phyloP scores from a whole-genome alignment of 441 rosid species.

The Viola pubescens region DNA sequence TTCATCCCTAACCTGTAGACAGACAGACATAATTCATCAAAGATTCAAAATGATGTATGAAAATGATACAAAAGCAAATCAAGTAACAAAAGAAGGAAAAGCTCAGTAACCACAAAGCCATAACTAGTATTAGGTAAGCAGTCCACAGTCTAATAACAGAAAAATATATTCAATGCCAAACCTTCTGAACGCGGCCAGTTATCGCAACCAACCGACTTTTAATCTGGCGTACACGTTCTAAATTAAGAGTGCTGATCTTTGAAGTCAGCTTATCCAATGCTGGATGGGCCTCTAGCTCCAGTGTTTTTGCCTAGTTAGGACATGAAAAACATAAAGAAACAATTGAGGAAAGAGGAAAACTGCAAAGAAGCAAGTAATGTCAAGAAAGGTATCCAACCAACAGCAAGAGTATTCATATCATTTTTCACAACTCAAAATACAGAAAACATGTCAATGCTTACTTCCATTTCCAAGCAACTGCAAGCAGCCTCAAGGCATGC shows the following conservation, averaged over 20 bases:
- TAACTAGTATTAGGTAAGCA: no score
- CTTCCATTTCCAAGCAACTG: constrained; percentile 80
- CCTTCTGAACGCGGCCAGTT: constrained; percentile 95
- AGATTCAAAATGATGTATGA: neutral
- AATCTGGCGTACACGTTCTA: constrained; percentile 83
- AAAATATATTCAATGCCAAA: constrained; percentile 11
- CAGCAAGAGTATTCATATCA: neutral
- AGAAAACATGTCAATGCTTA: constrained; percentile 15
- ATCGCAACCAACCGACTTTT: constrained; percentile 86
- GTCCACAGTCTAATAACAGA: neutral
- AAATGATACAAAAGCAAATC: neutral
- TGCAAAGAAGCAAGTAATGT: neutral
- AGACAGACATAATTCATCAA: neutral
- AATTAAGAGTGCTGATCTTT: constrained; percentile 82
- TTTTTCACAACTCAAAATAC: constrained; percentile 2
- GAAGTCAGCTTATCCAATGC: constrained; percentile 87
- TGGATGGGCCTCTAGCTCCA: constrained; percentile 86
- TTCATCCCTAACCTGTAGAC: constrained; percentile 66
- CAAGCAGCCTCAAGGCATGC: constrained; percentile 90
- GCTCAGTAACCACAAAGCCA: neutral
- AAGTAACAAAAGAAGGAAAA: constrained; percentile 1
- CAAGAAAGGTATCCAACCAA: no score
- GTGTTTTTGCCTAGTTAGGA: constrained; percentile 45
- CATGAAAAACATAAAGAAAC: constrained; percentile 3
- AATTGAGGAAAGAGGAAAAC: neutral